Evolutionary conservation across 2,329 filamentous ascomycete genomes (phyloP).

Genomic region (Penicillium frequentans): DNA sequence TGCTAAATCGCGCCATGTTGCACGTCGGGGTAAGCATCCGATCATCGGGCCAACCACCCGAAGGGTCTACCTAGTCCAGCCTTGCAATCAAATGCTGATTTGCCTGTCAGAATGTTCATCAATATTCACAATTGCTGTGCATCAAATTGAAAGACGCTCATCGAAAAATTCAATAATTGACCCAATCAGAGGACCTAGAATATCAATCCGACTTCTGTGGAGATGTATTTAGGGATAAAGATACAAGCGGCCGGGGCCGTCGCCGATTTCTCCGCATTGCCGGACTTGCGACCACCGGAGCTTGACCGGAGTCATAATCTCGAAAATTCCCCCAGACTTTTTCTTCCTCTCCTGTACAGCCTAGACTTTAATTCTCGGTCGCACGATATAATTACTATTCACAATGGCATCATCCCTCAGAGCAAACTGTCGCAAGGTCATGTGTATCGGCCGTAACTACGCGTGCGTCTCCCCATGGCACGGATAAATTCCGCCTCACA

Average conservation of each 20-base stretch:
- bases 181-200: neutral
- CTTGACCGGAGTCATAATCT: slow-evolving; percentile 9
- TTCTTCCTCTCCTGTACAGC: neutral
- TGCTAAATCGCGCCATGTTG: neutral
- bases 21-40: neutral
- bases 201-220: neutral
- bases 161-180: neutral
- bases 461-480: slow-evolving; percentile 59
- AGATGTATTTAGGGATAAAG: neutral
- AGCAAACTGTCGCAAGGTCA: slow-evolving; percentile 67
- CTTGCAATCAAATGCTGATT: neutral
- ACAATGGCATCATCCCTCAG: slow-evolving; percentile 48
- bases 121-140: neutral
- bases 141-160: neutral
- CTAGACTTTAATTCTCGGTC: neutral
- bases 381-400: slow-evolving; percentile 32
- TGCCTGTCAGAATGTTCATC: neutral
- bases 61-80: neutral
- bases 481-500: neutral
- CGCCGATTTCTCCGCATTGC: slow-evolving; percentile 25
- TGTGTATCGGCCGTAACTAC: slow-evolving; percentile 96
- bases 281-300: slow-evolving; percentile 12
- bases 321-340: neutral
- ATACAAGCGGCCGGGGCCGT: slow-evolving; percentile 11
- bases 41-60: neutral